Conservation (phyloP, 441 rosid genomes). For the Euphorbia schlechtendalii region DNA sequence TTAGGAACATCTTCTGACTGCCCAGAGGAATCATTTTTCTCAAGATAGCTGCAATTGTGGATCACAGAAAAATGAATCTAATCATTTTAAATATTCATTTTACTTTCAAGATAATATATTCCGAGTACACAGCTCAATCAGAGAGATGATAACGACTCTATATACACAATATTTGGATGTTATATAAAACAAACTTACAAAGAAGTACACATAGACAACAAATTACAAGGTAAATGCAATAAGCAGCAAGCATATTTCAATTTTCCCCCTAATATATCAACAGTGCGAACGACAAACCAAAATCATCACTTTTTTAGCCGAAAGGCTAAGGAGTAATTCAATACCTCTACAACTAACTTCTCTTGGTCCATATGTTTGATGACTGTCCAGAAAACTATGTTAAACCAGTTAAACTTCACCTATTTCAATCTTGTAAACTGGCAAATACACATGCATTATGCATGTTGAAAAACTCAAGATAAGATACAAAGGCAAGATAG, state of each 20-base stretch:
- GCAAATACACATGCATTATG: background rate
- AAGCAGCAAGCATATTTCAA: background rate
- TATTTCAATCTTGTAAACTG: background rate
- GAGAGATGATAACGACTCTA: background rate
- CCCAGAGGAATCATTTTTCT: constrained; percentile 41
- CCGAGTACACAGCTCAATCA: background rate
- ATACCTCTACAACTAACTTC: no score
- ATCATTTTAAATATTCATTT: constrained; percentile 11
- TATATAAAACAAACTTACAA: background rate
- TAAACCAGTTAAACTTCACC: background rate
- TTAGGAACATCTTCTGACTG: constrained; percentile 42
- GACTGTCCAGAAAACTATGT: background rate
- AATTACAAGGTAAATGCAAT: background rate
- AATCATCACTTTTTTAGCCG: no score
- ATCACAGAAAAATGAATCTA: constrained; percentile 9
- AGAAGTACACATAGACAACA: background rate
- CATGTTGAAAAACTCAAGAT: background rate
- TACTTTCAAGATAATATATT: background rate
- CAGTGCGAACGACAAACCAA: no score
- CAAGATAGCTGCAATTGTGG: constrained; percentile 58
- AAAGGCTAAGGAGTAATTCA: no score
- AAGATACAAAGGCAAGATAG: constrained; percentile 11
- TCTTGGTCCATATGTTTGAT: background rate
- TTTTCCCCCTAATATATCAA: background rate
- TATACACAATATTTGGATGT: background rate